Percentiles rank a stretch among this genome's conserved stretches.
These are phyloP conservation scores for Wickerhamiella lipophila DNA, from an alignment of 805 yeast species.

Conservation along the genomic window DNA sequence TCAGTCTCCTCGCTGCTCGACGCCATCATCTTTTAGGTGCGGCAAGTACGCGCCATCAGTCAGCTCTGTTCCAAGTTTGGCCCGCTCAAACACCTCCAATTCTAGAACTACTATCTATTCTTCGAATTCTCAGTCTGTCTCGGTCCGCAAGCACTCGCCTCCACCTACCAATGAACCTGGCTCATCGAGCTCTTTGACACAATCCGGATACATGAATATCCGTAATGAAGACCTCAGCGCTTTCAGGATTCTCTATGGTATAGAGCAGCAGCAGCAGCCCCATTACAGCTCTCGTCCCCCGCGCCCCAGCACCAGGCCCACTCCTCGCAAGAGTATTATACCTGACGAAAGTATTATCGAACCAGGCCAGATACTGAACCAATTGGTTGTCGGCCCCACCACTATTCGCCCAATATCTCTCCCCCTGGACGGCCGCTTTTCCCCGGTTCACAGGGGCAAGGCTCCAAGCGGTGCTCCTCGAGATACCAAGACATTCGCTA, in stretches of 20 bases:
- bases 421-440: not conserved
- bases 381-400: not conserved
- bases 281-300: not conserved
- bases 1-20: not conserved
- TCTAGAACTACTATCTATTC: not conserved
- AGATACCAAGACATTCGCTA: not conserved
- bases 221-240: not conserved
- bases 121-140: not conserved
- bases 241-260: not conserved
- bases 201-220: not conserved
- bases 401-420: not conserved
- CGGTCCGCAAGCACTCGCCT: not conserved
- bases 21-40: not conserved
- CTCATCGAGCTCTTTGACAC: not conserved
- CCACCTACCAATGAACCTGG: not conserved
- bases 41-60: not conserved
- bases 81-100: not conserved
- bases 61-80: not conserved
- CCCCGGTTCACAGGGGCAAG: not conserved
- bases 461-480: not conserved
- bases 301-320: not conserved
- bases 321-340: not conserved
- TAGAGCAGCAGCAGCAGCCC: not conserved
- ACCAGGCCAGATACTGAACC: not conserved
- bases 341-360: not conserved